phyloP scores from a whole-genome alignment of 2,329 filamentous ascomycete genomes.

The Zymoseptoria tritici region DNA sequence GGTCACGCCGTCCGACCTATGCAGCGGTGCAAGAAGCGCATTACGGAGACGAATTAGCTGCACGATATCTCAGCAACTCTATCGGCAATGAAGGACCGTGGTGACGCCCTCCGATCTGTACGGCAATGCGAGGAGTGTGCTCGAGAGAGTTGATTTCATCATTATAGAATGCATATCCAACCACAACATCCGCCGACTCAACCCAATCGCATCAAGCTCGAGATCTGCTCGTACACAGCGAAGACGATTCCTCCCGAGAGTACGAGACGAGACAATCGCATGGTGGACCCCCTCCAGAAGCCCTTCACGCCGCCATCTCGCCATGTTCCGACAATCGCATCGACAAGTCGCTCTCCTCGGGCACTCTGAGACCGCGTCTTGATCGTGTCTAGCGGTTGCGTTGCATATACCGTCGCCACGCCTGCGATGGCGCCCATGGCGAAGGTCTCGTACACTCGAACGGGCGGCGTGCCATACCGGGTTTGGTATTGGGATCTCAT shows the following conservation, averaged over 20 bases:
- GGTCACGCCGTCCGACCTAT: too few relatives aligned
- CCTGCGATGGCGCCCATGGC: constrained; percentile 27
- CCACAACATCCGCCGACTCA: background rate
- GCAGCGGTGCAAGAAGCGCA: too few relatives aligned
- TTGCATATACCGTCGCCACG: constrained; percentile 34
- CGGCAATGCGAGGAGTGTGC: too few relatives aligned
- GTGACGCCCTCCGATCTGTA: too few relatives aligned
- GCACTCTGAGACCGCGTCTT: constrained; percentile 35
- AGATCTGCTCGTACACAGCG: constrained; percentile 29
- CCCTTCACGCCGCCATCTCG: constrained; percentile 20
- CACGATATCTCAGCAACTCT: too few relatives aligned
- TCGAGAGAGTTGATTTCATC: too few relatives aligned
- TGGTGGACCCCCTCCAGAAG: constrained; percentile 29
- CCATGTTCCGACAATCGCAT: constrained; percentile 22
- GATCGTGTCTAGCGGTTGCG: constrained; percentile 39
- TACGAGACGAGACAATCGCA: constrained; percentile 25
- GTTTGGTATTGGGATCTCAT: constrained; percentile 31
- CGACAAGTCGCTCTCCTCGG: constrained; percentile 21
- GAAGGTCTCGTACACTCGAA: constrained; percentile 21
- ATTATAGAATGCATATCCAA: too few relatives aligned
- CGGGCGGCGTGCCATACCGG: constrained; percentile 19
- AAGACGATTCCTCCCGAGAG: constrained; percentile 29
- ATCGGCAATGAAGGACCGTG: too few relatives aligned
- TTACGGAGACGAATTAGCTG: too few relatives aligned
- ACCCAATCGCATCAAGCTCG: constrained; percentile 1